phyloP scores from a whole-genome alignment of 345 rosid genomes.

The Citrus unshiu region DNA sequence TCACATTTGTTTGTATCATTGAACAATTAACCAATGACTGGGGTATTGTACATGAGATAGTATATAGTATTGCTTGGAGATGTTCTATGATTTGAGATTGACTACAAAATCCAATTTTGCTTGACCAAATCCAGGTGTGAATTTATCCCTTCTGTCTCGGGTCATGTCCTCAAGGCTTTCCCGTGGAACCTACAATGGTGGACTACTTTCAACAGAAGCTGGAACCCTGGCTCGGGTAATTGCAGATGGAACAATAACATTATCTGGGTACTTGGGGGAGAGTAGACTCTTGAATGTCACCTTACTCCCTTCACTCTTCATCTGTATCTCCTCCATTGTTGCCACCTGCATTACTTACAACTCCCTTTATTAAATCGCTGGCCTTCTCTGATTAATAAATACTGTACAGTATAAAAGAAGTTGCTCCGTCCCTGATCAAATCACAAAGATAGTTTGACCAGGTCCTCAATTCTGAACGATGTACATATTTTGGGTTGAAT shows the following conservation, averaged over 20 bases:
- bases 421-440: not conserved
- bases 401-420: constrained; percentile 5
- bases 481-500: not conserved
- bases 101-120: not conserved
- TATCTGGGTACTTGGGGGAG: constrained; percentile 44
- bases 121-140: constrained; percentile 39
- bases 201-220: constrained; percentile 59
- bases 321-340: constrained; percentile 44
- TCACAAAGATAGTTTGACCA: not conserved
- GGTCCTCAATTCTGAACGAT: not conserved
- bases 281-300: constrained; percentile 44
- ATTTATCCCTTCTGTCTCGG: constrained; percentile 50
- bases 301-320: constrained; percentile 45
- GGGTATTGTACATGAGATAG: no score
- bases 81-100: not conserved
- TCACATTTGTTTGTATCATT: not conserved
- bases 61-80: not conserved
- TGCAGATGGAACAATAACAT: constrained; percentile 58
- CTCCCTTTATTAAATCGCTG: constrained; percentile 36
- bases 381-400: not conserved
- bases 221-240: constrained; percentile 58
- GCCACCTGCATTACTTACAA: constrained; percentile 54
- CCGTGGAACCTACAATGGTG: constrained; percentile 54
- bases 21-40: no score
- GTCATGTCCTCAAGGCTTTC: constrained; percentile 62